Evolutionary conservation across 2,329 filamentous ascomycete genomes (phyloP).

Genomic region (Aspergillus sp.): DNA sequence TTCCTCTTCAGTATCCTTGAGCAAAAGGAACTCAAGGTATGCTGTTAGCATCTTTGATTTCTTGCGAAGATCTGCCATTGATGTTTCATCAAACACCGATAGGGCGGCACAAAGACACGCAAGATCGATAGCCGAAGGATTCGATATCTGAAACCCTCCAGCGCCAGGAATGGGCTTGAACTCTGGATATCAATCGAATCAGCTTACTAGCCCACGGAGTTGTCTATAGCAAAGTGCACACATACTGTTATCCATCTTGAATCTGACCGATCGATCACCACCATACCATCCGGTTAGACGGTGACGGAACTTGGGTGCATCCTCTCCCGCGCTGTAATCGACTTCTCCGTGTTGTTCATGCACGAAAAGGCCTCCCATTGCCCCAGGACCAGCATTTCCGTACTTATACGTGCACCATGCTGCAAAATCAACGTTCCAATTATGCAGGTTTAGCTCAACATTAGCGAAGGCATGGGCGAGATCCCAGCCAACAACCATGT

Average conservation of each 20-base stretch:
- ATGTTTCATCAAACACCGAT: conserved; percentile 71
- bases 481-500: conserved; percentile 79
- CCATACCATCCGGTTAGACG: conserved; percentile 84
- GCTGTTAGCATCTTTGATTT: conserved; percentile 73
- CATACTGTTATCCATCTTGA: conserved; percentile 73
- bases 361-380: conserved; percentile 77
- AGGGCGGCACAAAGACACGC: conserved; percentile 70
- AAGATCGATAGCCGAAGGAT: conserved; percentile 75
- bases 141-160: conserved; percentile 76
- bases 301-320: conserved; percentile 58
- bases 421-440: conserved; percentile 88
- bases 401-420: conserved; percentile 96
- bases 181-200: conserved; percentile 32
- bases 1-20: conserved; percentile 38
- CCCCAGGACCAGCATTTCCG: conserved; percentile 78
- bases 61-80: conserved; percentile 65
- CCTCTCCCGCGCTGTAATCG: conserved; percentile 42
- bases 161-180: conserved; percentile 79
- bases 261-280: conserved; percentile 70
- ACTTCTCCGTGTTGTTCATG: conserved; percentile 67
- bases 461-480: conserved; percentile 84
- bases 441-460: conserved; percentile 73
- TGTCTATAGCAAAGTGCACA: background rate
- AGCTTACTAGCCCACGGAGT: conserved; percentile 9
- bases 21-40: conserved; percentile 71